Conservation (phyloP, 495 filamentous ascomycete species). For the Tuber microsphaerosporum region DNA sequence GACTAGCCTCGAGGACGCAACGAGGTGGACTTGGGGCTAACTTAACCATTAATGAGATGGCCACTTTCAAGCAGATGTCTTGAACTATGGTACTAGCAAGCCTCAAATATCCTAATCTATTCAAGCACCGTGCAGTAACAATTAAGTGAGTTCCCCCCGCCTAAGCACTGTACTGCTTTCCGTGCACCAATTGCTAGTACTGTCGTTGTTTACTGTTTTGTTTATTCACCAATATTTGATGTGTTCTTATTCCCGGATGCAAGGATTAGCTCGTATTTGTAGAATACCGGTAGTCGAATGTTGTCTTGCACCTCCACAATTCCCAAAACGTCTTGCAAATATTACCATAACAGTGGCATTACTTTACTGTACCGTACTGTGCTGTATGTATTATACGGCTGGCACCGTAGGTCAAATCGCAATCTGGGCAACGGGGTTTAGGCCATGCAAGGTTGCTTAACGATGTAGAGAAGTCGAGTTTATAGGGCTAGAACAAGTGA, state of each 20-base stretch:
- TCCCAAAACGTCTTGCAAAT: not conserved
- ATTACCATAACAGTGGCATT: not conserved
- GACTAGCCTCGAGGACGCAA: not conserved
- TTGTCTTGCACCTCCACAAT: not conserved
- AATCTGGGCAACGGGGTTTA: not conserved
- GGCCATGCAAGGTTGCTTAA: not conserved
- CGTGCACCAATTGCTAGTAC: not conserved
- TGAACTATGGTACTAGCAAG: not conserved
- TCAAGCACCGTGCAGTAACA: not conserved
- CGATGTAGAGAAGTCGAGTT: not conserved
- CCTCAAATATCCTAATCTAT: not conserved
- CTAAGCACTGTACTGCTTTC: not conserved
- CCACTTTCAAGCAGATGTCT: not conserved
- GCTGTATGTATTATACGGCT: not conserved
- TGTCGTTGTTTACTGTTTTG: not conserved
- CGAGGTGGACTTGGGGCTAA: not conserved
- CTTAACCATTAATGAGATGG: not conserved
- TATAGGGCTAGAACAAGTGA: not conserved
- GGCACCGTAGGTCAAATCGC: not conserved
- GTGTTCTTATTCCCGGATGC: not conserved
- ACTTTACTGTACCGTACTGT: not conserved
- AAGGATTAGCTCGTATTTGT: not conserved
- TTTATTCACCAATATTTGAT: not conserved
- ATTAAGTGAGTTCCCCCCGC: not conserved
- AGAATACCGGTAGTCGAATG: not conserved